These are phyloP conservation scores for Begonia fuchsioides DNA, from an alignment of 306 rosid species.

Conservation along the genomic window DNA sequence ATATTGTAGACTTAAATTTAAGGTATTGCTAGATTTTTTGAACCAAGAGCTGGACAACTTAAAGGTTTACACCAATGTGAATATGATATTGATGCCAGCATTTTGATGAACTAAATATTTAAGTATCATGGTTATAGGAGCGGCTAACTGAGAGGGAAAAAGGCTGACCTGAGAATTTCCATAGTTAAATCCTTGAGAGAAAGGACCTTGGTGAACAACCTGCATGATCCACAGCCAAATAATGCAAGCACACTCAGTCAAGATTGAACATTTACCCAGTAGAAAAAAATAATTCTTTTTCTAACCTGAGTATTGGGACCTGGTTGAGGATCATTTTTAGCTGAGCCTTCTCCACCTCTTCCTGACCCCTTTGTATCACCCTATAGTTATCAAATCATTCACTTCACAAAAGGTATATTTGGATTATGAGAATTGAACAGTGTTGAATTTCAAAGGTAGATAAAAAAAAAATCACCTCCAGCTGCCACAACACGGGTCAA, in stretches of 20 bases:
- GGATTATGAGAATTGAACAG: neutral
- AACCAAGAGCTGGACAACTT: too few relatives aligned
- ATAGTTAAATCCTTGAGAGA: constrained; percentile 57
- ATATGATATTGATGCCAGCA: too few relatives aligned
- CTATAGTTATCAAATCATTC: constrained; percentile 22
- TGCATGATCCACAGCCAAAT: constrained; percentile 8
- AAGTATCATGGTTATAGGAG: neutral
- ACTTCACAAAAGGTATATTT: constrained; percentile 7
- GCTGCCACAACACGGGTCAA: constrained; percentile 39
- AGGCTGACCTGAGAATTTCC: constrained; percentile 60
- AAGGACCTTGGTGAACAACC: constrained; percentile 70
- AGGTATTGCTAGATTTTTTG: too few relatives aligned
- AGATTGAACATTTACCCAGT: too few relatives aligned
- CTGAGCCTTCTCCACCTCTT: constrained; percentile 71
- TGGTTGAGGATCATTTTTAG: constrained; percentile 60
- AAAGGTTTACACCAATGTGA: too few relatives aligned
- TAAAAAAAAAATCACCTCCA: constrained; percentile 42
- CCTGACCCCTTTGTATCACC: constrained; percentile 90
- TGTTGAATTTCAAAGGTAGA: too few relatives aligned
- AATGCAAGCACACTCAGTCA: too few relatives aligned
- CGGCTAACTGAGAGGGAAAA: neutral
- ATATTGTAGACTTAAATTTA: too few relatives aligned
- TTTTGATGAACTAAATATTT: neutral
- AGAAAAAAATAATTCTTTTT: neutral
- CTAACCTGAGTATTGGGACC: constrained; percentile 60